phyloP scores from a whole-genome alignment of 116 monocot genomes.

The Phalaenopsis hybrid region DNA sequence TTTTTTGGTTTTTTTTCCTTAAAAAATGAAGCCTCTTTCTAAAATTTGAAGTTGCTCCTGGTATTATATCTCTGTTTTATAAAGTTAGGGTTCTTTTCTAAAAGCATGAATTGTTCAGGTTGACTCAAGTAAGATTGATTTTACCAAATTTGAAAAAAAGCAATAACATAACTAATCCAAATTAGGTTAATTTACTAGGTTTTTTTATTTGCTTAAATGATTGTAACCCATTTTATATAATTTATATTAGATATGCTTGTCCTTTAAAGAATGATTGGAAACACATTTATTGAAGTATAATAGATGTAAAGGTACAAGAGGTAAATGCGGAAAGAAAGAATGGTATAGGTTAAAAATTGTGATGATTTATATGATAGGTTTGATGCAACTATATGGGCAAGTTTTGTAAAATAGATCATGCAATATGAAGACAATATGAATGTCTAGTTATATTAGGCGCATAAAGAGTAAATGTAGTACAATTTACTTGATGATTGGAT shows the following conservation, averaged over 20 bases:
- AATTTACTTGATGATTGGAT: too few relatives aligned
- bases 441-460: too few relatives aligned
- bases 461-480: too few relatives aligned
- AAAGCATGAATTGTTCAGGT: neutral
- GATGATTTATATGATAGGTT: too few relatives aligned
- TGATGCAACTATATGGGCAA: too few relatives aligned
- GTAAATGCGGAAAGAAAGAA: too few relatives aligned
- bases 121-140: neutral
- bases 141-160: neutral
- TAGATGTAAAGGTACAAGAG: too few relatives aligned
- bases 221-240: neutral
- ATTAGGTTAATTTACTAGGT: neutral
- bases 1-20: neutral
- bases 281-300: too few relatives aligned
- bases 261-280: neutral
- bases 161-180: neutral
- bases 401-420: too few relatives aligned
- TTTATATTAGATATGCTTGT: neutral
- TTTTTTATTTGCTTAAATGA: neutral
- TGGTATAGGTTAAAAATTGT: too few relatives aligned
- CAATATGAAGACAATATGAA: too few relatives aligned
- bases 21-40: neutral
- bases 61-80: neutral
- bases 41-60: neutral
- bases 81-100: neutral